Base-by-base conservation (phyloP, 1,284 basidiomycete species). In the Rhodotorula glutinis region DNA sequence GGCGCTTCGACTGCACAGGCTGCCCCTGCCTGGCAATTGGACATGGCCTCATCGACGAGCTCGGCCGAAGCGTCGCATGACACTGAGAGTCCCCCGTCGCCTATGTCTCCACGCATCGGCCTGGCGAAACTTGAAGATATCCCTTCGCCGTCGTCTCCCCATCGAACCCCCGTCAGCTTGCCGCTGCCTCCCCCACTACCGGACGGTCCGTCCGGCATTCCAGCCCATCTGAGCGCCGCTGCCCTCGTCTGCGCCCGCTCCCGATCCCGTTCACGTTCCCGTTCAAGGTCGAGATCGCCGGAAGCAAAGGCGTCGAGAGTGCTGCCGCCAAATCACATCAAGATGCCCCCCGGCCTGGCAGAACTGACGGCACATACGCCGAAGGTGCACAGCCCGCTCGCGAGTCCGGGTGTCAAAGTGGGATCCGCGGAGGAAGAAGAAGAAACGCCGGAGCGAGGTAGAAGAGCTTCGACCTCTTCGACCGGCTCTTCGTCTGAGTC, bases 371-470 rank as follows among this genome's bases (percentile, higher is more conserved):
- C 38, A 38, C 40, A 41, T 25, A 5, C n/a, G 14, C 59, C 59
- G 52, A 53, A 51, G 43, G 52, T 61, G 41, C 60, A 53, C 19
- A 46, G 41, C 43, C 60, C 60, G 52, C 25, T 61, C 23, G 52
- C 60, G 43, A 38, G 60, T 10, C 41, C 51, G 51, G 41, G 23
- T 5, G 40, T 23, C 25, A 10, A 10, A 16, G 51, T 29, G 14
- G 40, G 2, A 21, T 41, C 23, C 13, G 41, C 13, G 41, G 29
- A 29, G 1, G 59, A 43, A 25, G 58, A 14, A 5, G 59, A 60
- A 29, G 19, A 43, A 29, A 52, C 19, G n/a, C 1, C 8, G 5
- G 29, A 30, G 25, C 30, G 46, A 47, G 46, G 46, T 10, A 19
- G 46, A n/a, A 47, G 21, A 19, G 46, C 46, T n/a, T 47, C 46